Conservation (phyloP, 1,139 yeast genomes). For the Candida frijolesensis region DNA sequence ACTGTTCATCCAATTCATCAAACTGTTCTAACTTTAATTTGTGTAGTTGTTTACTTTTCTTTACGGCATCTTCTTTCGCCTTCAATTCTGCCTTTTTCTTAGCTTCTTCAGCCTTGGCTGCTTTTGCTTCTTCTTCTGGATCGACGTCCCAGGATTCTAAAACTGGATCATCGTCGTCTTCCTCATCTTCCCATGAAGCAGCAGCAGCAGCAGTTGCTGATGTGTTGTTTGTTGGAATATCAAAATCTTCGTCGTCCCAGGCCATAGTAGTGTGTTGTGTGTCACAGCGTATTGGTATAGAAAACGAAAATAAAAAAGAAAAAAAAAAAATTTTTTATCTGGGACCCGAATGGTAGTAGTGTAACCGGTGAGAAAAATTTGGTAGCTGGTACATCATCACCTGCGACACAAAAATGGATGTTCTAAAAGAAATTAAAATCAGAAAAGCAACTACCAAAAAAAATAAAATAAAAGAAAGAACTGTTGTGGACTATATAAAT, state of each 20-base stretch:
- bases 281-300: neutral
- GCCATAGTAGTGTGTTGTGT: constrained; percentile 30
- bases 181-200: constrained; percentile 84
- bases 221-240: constrained; percentile 55
- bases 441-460: too few species aligned
- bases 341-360: too few species aligned
- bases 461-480: too few species aligned
- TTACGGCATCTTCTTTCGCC: constrained; percentile 42
- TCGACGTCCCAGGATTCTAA: constrained; percentile 83
- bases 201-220: constrained; percentile 55
- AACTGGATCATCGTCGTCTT: constrained; percentile 70
- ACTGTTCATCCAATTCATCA: constrained; percentile 64
- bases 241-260: constrained; percentile 91
- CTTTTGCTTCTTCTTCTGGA: constrained; percentile 62
- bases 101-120: constrained; percentile 47
- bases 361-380: too few species aligned
- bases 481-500: too few species aligned
- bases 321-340: too few species aligned
- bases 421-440: too few species aligned
- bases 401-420: too few species aligned
- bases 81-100: constrained; percentile 41
- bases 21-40: too few species aligned
- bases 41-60: too few species aligned
- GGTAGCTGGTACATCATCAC: too few species aligned
- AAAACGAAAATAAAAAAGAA: too few species aligned